These are phyloP conservation scores for Cercophora samala DNA, from an alignment of 495 filamentous ascomycete species.

Conservation along the genomic window DNA sequence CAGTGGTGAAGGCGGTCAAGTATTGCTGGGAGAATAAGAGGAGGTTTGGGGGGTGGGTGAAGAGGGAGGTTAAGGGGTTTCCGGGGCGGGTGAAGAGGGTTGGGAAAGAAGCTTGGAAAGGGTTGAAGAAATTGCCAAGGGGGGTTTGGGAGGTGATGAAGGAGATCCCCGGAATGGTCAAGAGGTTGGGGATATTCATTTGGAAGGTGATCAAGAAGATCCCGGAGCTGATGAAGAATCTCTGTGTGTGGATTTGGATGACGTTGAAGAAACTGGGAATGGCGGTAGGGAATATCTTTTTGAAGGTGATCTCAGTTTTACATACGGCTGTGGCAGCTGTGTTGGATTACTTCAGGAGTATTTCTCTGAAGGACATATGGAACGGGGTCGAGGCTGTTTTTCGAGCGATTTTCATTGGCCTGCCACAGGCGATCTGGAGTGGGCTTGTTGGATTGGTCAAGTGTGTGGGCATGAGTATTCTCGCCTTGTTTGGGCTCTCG, in stretches of 20 bases:
- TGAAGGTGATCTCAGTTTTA: slow-evolving; percentile 31
- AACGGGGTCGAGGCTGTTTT: slow-evolving; percentile 34
- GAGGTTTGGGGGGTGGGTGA: slow-evolving; percentile 30
- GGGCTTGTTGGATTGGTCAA: slow-evolving; percentile 27
- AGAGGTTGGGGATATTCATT: slow-evolving; percentile 15
- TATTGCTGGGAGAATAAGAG: slow-evolving; percentile 31
- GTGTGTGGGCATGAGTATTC: slow-evolving; percentile 24
- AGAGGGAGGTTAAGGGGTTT: slow-evolving; percentile 20
- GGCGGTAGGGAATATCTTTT: slow-evolving; percentile 29
- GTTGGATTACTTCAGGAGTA: slow-evolving; percentile 35
- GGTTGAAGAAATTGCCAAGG: slow-evolving; percentile 19
- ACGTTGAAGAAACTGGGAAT: slow-evolving; percentile 28
- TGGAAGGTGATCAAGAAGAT: slow-evolving; percentile 31
- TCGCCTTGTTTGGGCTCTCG: slow-evolving; percentile 31
- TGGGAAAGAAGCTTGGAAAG: slow-evolving; percentile 25
- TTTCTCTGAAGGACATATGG: slow-evolving; percentile 41
- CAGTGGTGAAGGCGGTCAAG: slow-evolving; percentile 15
- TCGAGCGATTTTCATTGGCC: slow-evolving; percentile 31
- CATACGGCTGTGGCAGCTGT: slow-evolving; percentile 38
- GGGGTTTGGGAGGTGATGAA: slow-evolving; percentile 27
- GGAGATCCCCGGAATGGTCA: slow-evolving; percentile 21
- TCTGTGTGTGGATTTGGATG: slow-evolving; percentile 33
- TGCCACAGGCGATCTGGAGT: slow-evolving; percentile 32
- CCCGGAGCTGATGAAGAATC: slow-evolving; percentile 30
- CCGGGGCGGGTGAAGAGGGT: slow-evolving; percentile 17